Percentiles rank a stretch among this genome's conserved stretches.
phyloP scores from a whole-genome alignment of 2,329 filamentous ascomycete genomes.

The Aspergillus flavus region DNA sequence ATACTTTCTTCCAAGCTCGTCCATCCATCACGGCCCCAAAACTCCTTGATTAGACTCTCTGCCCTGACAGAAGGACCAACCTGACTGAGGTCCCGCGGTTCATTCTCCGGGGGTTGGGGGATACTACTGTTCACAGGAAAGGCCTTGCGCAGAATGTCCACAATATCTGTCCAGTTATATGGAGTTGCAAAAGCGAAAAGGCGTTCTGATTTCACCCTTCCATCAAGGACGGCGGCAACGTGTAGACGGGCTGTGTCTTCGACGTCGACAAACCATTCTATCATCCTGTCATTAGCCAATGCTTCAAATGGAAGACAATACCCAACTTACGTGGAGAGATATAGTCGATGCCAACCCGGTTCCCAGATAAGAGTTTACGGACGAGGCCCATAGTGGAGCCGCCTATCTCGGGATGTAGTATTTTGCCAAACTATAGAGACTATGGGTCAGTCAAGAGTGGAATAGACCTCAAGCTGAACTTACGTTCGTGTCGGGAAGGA shows the following conservation, averaged over 20 bases:
- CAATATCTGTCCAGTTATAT: conserved; percentile 48
- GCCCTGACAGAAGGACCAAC: not conserved
- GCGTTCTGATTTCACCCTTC: conserved; percentile 51
- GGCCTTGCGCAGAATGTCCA: not conserved
- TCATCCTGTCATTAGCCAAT: not conserved
- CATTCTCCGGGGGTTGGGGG: not conserved
- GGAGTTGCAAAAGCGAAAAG: conserved; percentile 57
- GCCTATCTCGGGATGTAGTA: not conserved
- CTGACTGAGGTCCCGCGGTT: not conserved
- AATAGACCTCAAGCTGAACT: not conserved
- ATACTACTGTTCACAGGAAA: not conserved
- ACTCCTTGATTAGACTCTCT: not conserved
- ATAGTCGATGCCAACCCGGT: not conserved
- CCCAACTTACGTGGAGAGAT: conserved; percentile 20
- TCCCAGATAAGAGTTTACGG: conserved; percentile 12
- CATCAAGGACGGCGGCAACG: conserved; percentile 53
- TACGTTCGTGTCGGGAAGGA: conserved; percentile 36
- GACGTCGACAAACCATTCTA: conserved; percentile 52
- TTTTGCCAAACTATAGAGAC: not conserved
- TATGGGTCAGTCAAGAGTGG: not conserved
- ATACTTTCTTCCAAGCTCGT: not conserved
- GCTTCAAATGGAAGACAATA: not conserved
- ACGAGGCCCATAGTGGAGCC: not conserved
- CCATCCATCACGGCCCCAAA: not conserved
- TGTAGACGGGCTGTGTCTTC: conserved; percentile 56